Conservation (phyloP, 148 eudicot species). For the Simmondsia chinensis region DNA sequence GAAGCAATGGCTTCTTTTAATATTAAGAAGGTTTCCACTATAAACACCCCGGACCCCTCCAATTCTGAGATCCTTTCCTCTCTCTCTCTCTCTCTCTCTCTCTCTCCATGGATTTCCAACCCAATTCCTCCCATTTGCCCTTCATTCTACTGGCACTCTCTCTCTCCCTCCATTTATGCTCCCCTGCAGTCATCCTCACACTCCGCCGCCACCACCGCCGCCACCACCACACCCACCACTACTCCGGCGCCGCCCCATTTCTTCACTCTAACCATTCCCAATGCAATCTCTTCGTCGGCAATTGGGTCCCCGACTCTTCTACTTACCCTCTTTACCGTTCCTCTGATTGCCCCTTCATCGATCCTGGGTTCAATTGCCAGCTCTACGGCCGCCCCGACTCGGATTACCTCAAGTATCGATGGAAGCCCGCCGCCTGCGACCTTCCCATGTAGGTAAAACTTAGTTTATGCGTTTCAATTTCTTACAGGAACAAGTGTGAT, state of each 20-base stretch:
- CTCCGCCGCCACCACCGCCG: conserved; percentile 14
- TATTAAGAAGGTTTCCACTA: too few species aligned
- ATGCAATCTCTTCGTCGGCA: conserved; percentile 62
- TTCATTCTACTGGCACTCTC: too few species aligned
- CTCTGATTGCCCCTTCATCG: conserved; percentile 55
- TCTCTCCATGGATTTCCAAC: too few species aligned
- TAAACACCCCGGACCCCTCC: too few species aligned
- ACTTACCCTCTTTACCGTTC: conserved; percentile 57
- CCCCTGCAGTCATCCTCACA: neutral
- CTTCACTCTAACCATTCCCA: conserved; percentile 31
- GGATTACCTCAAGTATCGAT: conserved; percentile 69
- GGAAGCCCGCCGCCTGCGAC: conserved; percentile 75
- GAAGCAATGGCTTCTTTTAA: too few species aligned
- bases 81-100: conserved; percentile 3
- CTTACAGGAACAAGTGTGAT: neutral
- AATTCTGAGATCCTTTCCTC: neutral
- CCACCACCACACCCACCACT: conserved; percentile 13
- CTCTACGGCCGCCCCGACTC: conserved; percentile 79
- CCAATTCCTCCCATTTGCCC: too few species aligned
- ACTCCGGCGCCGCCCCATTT: conserved; percentile 24
- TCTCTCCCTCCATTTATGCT: neutral
- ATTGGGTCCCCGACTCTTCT: conserved; percentile 66
- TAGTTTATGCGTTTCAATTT: too few species aligned
- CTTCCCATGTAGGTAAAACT: conserved; percentile 46
- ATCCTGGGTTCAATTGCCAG: conserved; percentile 73